Evolutionary conservation across 106 monocot species (phyloP), one percentile per base, ranked within the genome.

Genomic region (Dendrobium catenatum): DNA sequence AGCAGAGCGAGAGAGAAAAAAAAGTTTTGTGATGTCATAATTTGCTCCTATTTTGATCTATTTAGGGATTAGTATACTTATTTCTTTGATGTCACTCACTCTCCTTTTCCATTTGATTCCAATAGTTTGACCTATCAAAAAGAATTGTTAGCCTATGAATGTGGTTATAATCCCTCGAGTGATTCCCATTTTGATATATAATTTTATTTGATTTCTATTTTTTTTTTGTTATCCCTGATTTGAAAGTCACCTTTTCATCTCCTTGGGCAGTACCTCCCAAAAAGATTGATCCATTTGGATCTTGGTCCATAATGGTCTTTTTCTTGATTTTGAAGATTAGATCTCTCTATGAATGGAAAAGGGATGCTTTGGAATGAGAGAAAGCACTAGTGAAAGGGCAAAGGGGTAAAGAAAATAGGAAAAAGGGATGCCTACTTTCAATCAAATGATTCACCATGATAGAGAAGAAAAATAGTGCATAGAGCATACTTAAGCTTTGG

Each of bases 211-310:
- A 29, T 29, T 29, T 29, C 29, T 29, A 29, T 29, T 29, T 29
- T 29, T 0, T 29, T 29, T 29, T n/a, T n/a, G 0, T 29, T 29
- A 29, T 29, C 29, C 29, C 0, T 29, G 29, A 29, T 80, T 55
- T 42, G 26, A 56, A 82, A 76, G 81, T 82, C 56, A 82, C 75
- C 51, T 76, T 82, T 82, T 82, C 56, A 76, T 82, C 81, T 82
- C 61, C 81, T 82, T 82, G 75, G 81, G 43, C 0, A 76, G 43
- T 82, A 47, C 76, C 47, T 47, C 78, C 78, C 55, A 78, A 47
- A 0, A 47, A 78, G 51, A 78, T 29, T 29, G 4, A 55, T 78
- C 31, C 29, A 19, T 80, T 80, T 80, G 80, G 80, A 80, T 80
- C 70, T 68, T 70, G 80, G 80, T 72, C 72, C 72, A 80, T 80